Evolutionary conservation across 1,139 yeast genomes (phyloP).

Genomic region (Debaryomyces robertsiae): DNA sequence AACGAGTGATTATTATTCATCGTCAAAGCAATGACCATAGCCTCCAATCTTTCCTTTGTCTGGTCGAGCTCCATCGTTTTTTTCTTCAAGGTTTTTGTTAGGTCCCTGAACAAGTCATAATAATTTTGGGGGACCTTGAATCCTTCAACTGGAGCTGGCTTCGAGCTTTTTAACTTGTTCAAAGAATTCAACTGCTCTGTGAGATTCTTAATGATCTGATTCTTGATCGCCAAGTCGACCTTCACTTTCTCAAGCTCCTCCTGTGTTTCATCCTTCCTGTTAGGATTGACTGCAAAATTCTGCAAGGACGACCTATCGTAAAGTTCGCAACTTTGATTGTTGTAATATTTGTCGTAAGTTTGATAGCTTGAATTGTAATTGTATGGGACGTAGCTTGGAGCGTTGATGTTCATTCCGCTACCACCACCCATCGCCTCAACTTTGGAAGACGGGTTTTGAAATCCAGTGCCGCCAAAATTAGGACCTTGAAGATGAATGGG

Average conservation of each 20-base stretch:
- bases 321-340: conserved; percentile 13
- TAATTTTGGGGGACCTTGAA: conserved; percentile 45
- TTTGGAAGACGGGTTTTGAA: conserved; percentile 1
- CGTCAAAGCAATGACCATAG: conserved; percentile 46
- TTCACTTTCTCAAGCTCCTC: conserved; percentile 32
- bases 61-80: conserved; percentile 60
- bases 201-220: conserved; percentile 39
- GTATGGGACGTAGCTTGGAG: conserved; percentile 34
- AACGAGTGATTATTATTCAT: conserved; percentile 23
- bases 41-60: conserved; percentile 63
- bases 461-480: neutral
- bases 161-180: conserved; percentile 17
- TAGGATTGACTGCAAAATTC: conserved; percentile 10
- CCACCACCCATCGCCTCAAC: conserved; percentile 2
- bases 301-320: conserved; percentile 15
- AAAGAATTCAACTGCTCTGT: conserved; percentile 30
- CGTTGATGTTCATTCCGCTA: conserved; percentile 26
- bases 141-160: conserved; percentile 10
- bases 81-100: conserved; percentile 51
- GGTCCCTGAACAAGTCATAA: conserved; percentile 50
- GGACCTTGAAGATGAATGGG: conserved; percentile 9
- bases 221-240: conserved; percentile 36
- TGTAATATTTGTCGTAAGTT: conserved; percentile 9
- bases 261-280: conserved; percentile 11
- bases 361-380: conserved; percentile 8